Conservation (phyloP, 2,329 filamentous ascomycete species). For the Plectosphaerella cucumerina region DNA sequence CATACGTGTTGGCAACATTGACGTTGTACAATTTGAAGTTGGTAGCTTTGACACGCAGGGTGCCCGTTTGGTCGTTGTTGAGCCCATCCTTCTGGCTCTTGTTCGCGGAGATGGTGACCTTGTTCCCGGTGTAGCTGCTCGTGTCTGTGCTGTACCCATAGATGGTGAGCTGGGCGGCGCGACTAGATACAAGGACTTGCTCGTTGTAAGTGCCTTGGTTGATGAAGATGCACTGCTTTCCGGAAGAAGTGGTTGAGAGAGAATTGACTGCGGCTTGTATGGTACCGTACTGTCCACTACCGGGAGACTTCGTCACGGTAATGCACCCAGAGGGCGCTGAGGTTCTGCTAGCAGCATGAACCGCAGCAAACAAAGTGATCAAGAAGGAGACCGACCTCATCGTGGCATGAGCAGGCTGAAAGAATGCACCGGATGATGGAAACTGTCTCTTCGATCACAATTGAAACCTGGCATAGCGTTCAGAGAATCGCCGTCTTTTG, state of each 20-base stretch:
- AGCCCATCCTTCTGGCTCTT: conserved; percentile 46
- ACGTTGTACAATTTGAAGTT: conserved; percentile 59
- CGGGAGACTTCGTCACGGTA: conserved; percentile 21
- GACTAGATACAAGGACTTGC: conserved; percentile 49
- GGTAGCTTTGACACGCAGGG: conserved; percentile 41
- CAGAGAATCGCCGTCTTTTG: too few relatives aligned
- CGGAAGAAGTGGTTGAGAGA: conserved; percentile 45
- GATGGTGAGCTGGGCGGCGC: conserved; percentile 47
- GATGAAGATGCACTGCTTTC: conserved; percentile 59
- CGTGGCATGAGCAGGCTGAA: background rate
- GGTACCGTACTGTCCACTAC: conserved; percentile 16
- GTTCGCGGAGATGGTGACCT: conserved; percentile 51
- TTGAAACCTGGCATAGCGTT: too few relatives aligned
- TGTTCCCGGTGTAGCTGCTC: conserved; percentile 48
- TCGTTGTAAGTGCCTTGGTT: conserved; percentile 60
- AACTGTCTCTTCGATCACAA: too few relatives aligned
- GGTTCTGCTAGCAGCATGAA: conserved; percentile 20
- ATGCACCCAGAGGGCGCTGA: conserved; percentile 23
- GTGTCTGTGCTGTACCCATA: conserved; percentile 53
- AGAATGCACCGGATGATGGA: too few relatives aligned
- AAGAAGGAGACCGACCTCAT: conserved; percentile 9
- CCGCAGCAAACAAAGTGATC: conserved; percentile 5
- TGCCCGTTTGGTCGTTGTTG: conserved; percentile 49
- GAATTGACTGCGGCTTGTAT: conserved; percentile 52
- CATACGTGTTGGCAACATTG: conserved; percentile 43